Evolutionary conservation across 164 flowering plant genomes (phyloP).

Genomic region (Platanus orientalis): DNA sequence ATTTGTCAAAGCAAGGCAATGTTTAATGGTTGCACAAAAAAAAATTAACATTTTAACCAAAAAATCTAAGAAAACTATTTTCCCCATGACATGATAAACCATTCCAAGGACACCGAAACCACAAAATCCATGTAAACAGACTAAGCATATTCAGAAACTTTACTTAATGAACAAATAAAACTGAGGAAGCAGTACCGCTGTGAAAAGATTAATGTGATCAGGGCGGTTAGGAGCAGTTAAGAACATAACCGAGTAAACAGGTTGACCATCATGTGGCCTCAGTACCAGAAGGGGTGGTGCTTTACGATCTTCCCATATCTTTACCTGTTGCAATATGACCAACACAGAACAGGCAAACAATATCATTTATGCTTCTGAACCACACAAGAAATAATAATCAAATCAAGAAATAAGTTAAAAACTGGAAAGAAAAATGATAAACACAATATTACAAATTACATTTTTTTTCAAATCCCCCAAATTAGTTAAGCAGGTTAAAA

Average conservation of each 20-base stretch:
- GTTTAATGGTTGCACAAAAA: background rate
- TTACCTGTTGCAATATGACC: constrained; percentile 51
- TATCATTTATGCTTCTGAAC: background rate
- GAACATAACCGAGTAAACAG: constrained; percentile 76
- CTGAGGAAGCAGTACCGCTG: constrained; percentile 47
- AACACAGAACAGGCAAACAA: background rate
- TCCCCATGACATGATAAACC: too few relatives aligned
- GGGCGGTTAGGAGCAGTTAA: constrained; percentile 76
- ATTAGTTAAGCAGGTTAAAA: too few relatives aligned
- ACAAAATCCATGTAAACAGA: background rate
- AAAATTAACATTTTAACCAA: background rate
- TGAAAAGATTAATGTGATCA: constrained; percentile 81
- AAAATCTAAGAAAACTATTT: too few relatives aligned
- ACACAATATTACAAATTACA: background rate
- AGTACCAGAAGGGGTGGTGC: constrained; percentile 57
- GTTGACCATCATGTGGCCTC: constrained; percentile 89
- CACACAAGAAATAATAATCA: background rate
- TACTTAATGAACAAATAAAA: background rate
- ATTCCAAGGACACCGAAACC: background rate
- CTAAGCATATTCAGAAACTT: constrained; percentile 1
- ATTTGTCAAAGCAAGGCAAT: background rate
- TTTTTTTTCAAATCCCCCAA: too few relatives aligned
- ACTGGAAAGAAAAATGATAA: background rate
- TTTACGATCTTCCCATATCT: constrained; percentile 95
- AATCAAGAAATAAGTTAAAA: background rate